These are phyloP conservation scores for Ascochyta pisi DNA, from an alignment of 2,329 filamentous ascomycete genomes.

Conservation along the genomic window DNA sequence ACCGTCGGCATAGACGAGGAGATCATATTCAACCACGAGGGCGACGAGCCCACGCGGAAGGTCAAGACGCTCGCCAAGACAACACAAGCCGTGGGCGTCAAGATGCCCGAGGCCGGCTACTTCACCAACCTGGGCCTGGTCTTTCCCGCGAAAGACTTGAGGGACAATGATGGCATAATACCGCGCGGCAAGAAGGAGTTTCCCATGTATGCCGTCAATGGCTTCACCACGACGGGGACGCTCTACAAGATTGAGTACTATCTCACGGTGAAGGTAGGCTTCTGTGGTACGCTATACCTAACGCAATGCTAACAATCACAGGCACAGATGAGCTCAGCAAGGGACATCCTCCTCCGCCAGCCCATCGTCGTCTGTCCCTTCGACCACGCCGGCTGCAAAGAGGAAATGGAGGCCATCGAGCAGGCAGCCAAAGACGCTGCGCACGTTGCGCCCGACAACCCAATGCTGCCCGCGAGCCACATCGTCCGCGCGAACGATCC, in stretches of 20 bases:
- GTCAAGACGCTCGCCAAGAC: constrained; percentile 86
- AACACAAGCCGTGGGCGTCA: constrained; percentile 79
- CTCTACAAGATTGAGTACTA: constrained; percentile 99
- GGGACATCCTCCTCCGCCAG: constrained; percentile 87
- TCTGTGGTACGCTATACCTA: not conserved
- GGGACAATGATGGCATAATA: constrained; percentile 86
- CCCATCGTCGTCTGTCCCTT: constrained; percentile 96
- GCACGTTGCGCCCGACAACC: constrained; percentile 85
- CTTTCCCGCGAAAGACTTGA: constrained; percentile 86
- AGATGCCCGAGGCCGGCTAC: constrained; percentile 88
- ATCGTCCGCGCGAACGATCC: constrained; percentile 82
- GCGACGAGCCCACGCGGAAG: constrained; percentile 91
- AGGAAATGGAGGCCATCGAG: constrained; percentile 98
- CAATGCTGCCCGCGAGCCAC: constrained; percentile 84
- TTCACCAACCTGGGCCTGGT: constrained; percentile 90
- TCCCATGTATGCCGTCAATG: constrained; percentile 84
- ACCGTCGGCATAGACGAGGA: constrained; percentile 95
- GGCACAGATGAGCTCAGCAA: constrained; percentile 86
- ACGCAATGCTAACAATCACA: constrained; percentile 57
- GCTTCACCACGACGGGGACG: constrained; percentile 91
- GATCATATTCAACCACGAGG: constrained; percentile 98
- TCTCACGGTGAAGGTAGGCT: constrained; percentile 82
- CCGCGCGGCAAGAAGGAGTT: constrained; percentile 85
- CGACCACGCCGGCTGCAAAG: constrained; percentile 93
- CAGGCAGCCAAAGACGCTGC: constrained; percentile 93